These are phyloP conservation scores for Bombardia bombarda DNA, from an alignment of 495 filamentous ascomycete genomes.

Conservation along the genomic window DNA sequence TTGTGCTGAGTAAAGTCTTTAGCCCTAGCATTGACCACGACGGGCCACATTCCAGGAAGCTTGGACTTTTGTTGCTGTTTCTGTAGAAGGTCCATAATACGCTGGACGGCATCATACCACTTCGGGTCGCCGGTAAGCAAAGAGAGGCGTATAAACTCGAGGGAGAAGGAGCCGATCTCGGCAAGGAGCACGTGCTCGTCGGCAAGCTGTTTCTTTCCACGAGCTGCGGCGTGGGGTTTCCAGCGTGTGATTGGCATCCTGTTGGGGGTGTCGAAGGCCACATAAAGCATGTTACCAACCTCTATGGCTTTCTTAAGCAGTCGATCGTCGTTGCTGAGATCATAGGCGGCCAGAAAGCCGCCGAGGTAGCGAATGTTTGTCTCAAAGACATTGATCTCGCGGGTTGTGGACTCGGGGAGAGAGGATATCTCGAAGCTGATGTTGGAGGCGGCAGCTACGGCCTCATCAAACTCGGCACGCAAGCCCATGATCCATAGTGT, in stretches of 20 bases:
- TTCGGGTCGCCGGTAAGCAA: slow-evolving; percentile 72
- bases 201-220: slow-evolving; percentile 25
- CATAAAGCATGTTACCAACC: slow-evolving; percentile 75
- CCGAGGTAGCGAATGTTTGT: slow-evolving; percentile 76
- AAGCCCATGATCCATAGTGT: slow-evolving; percentile 94
- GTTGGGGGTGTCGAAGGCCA: slow-evolving; percentile 86
- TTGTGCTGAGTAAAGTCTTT: slow-evolving; percentile 21
- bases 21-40: slow-evolving; percentile 27
- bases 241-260: slow-evolving; percentile 78
- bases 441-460: slow-evolving; percentile 62
- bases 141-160: slow-evolving; percentile 82
- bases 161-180: slow-evolving; percentile 68
- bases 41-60: slow-evolving; percentile 56
- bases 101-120: slow-evolving; percentile 80
- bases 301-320: slow-evolving; percentile 75
- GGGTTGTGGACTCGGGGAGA: too few species aligned
- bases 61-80: slow-evolving; percentile 54
- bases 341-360: slow-evolving; percentile 67
- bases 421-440: slow-evolving; percentile 78
- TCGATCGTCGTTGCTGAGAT: slow-evolving; percentile 59
- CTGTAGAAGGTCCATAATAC: slow-evolving; percentile 68
- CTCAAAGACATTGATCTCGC: slow-evolving; percentile 64
- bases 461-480: slow-evolving; percentile 81
- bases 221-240: slow-evolving; percentile 30
- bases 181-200: slow-evolving; percentile 27